Evolutionary conservation across 306 rosid species (phyloP).

Genomic region (Phaseolus lunatus): DNA sequence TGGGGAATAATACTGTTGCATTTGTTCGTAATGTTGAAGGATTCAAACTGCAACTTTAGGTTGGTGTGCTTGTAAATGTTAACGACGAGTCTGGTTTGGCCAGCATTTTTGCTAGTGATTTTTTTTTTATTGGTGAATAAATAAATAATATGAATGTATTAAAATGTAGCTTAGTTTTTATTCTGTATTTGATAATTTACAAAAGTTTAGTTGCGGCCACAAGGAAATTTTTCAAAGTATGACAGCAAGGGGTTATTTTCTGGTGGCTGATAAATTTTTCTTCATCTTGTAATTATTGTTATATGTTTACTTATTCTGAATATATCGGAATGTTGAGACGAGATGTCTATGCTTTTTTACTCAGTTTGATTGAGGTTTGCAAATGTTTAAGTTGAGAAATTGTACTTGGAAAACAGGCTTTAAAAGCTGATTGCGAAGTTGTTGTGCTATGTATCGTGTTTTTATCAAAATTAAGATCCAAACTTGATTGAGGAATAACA

Average conservation of each 20-base stretch:
- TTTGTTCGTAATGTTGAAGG: conserved; percentile 10
- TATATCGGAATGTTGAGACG: not conserved
- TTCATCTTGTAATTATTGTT: not conserved
- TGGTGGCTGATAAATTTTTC: not conserved
- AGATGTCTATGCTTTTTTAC: not conserved
- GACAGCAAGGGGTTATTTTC: not conserved
- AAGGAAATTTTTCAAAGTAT: not conserved
- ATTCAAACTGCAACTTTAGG: conserved; percentile 15
- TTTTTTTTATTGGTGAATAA: conserved; percentile 2
- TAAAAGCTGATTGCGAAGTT: not conserved
- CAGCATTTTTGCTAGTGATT: not conserved
- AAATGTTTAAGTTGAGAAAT: not conserved
- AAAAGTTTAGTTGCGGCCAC: conserved; percentile 32
- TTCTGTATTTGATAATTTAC: conserved; percentile 9
- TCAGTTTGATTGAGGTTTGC: not conserved
- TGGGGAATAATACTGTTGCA: not conserved
- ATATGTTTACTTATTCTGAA: not conserved
- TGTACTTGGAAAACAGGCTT: not conserved
- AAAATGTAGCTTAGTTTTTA: not conserved
- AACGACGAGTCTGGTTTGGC: not conserved
- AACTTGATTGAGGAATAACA: too few species aligned
- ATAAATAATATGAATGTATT: not conserved
- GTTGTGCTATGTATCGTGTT: too few species aligned
- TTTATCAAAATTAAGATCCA: too few species aligned
- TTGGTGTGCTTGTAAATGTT: conserved; percentile 9